Evolutionary conservation across 495 filamentous ascomycete species (phyloP).

Genomic region (Tuber calosporum): DNA sequence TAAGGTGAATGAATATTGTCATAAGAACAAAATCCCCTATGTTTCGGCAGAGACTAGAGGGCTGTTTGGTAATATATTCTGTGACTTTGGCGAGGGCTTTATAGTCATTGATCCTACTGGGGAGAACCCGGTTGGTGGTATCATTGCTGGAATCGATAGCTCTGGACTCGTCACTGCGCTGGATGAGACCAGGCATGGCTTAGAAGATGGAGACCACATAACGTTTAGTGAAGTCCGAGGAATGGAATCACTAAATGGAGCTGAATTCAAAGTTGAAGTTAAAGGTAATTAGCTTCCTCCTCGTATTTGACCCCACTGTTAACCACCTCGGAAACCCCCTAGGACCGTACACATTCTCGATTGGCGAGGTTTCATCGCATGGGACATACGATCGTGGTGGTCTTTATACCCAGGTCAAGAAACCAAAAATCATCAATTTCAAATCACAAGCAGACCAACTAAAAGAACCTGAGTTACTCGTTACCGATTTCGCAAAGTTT

Average conservation of each 20-base stretch:
- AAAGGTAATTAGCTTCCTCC: slow-evolving; percentile 51
- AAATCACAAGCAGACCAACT: slow-evolving; percentile 66
- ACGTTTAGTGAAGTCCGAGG: slow-evolving; percentile 89
- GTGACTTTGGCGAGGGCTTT: slow-evolving; percentile 93
- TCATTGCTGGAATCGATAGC: slow-evolving; percentile 80
- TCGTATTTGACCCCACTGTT: neutral
- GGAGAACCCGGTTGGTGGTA: slow-evolving; percentile 78
- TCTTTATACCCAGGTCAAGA: slow-evolving; percentile 90
- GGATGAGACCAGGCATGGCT: slow-evolving; percentile 89
- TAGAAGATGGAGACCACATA: slow-evolving; percentile 94
- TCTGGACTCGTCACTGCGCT: slow-evolving; percentile 87
- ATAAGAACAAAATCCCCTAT: slow-evolving; percentile 81
- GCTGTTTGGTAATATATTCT: slow-evolving; percentile 92
- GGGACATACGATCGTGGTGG: slow-evolving; percentile 82
- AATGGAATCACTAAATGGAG: slow-evolving; percentile 80
- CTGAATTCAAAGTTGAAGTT: slow-evolving; percentile 76
- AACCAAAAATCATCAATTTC: slow-evolving; percentile 91
- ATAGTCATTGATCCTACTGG: slow-evolving; percentile 82
- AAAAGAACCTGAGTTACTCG: slow-evolving; percentile 76
- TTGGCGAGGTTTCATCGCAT: slow-evolving; percentile 82
- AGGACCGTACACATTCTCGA: slow-evolving; percentile 89
- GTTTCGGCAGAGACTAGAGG: slow-evolving; percentile 84
- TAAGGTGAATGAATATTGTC: slow-evolving; percentile 80
- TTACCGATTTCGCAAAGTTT: slow-evolving; percentile 96
- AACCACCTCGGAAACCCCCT: slow-evolving; percentile 5